Evolutionary conservation across 345 rosid species (phyloP), one percentile per base, ranked within the genome.

Genomic region (Turnera subulata): DNA sequence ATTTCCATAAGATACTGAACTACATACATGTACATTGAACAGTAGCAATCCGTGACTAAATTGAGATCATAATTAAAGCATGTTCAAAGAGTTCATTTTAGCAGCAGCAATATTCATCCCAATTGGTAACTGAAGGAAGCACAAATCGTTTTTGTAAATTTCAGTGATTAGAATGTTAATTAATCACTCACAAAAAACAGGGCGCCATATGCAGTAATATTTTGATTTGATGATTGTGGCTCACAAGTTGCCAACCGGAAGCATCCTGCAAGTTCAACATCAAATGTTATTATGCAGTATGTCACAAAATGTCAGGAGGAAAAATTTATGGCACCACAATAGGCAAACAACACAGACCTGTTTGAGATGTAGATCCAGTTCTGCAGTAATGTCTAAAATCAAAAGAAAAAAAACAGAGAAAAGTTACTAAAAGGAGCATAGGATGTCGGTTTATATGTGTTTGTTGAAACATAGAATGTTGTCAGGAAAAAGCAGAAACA

Each of bases 151-250:
- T n/a, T n/a, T n/a, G n/a, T n/a, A n/a, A n/a, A 48, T 22, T 42
- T 25, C 18, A 42, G 38, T 22, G 39, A 25, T 11, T 44, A 47
- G 58, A 58, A 50, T n/a, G 57, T 56, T 57, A 71, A 56, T 4
- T 50, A 51, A 66, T 57, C 53, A 81, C 99, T 94, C 71, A 94
- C 97, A 68, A 90, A 90, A 76, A 85, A 55, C 78, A 94, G 61
- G 75, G 88, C 64, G 59, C 99, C 99, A 35, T 94, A 94, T 22
- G 92, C 95, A 53, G 89, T 78, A 69, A 94, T 90, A 55, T 90
- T 94, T 61, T 94, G 99, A 73, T 85, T 94, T 77, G 68, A 59
- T 45, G 97, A 94, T 67, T 74, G 67, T 50, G 80, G 77, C 19
- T 82, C 82, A 63, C 99, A 94, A 16, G 84, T 68, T 61, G 95